Percentiles rank a stretch among this genome's conserved stretches.
phyloP scores from a whole-genome alignment of 75 land plant species.

The Picea glauca region DNA sequence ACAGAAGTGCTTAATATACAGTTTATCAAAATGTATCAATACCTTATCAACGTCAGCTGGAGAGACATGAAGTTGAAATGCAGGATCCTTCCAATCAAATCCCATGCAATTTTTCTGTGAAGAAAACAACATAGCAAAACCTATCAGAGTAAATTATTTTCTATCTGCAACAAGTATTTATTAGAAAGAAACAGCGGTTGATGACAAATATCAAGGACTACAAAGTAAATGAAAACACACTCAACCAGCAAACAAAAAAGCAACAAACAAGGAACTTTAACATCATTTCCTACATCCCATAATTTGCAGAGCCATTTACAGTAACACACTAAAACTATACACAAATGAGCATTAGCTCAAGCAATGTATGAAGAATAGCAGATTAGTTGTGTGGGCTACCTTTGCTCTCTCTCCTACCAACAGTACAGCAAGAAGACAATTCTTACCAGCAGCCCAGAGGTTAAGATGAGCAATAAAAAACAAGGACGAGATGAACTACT shows the following conservation, averaged over 20 bases:
- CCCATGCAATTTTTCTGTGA: constrained; percentile 22
- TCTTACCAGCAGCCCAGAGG: too few relatives aligned
- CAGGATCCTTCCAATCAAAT: constrained; percentile 60
- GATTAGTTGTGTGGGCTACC: too few relatives aligned
- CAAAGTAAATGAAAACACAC: not conserved
- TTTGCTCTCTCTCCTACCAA: too few relatives aligned
- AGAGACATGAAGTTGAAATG: constrained; percentile 65
- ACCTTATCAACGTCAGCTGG: constrained; percentile 97
- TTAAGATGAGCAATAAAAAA: too few relatives aligned
- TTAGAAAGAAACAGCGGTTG: not conserved
- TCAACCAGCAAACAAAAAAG: not conserved
- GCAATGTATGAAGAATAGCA: too few relatives aligned
- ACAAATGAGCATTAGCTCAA: too few relatives aligned
- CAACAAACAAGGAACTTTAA: too few relatives aligned
- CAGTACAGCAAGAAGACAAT: too few relatives aligned
- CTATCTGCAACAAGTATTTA: not conserved
- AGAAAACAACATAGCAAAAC: not conserved
- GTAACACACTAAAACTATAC: too few relatives aligned
- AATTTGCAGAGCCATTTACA: too few relatives aligned
- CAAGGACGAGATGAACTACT: too few relatives aligned
- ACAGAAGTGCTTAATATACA: not conserved
- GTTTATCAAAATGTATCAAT: not conserved
- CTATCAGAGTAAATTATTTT: constrained; percentile 1
- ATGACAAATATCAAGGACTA: not conserved
- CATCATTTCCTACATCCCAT: too few relatives aligned